Base-by-base conservation (phyloP, 352 stramenopile species). In the Phytophthora pistaciae region DNA sequence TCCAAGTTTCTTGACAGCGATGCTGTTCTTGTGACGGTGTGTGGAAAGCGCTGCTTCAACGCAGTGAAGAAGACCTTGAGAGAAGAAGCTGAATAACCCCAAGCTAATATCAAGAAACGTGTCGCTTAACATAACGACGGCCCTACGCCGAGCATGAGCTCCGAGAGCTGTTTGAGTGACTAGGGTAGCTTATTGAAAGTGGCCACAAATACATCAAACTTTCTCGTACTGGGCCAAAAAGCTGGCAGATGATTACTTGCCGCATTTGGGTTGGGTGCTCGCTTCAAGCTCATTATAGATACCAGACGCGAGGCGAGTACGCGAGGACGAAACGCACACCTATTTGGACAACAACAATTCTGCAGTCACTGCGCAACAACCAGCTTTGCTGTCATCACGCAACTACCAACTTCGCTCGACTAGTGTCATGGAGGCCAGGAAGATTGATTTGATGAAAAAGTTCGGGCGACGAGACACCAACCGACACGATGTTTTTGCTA, bases 401-500 rank as follows among this genome's bases (percentile, higher is more conserved):
- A 46, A 46, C 38, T n/a, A n/a, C 14, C 38, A 46, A 46, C 5
- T 46, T 46, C 14, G 14, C 38, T 46, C 13, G 8, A 6, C 38
- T 3, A 46, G 4, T 46, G 38, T 46, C 38, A 62, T 61, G 61
- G 38, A 56, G 27, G 1, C 38, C 4, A 13, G 61, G 1, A 68
- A 50, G 61, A 4, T 61, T 8, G 18, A 62, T 29, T 23, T 68
- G 3, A 10, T 31, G 16, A 11, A 18, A 9, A 46, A 50, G n/a
- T 61, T 31, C 20, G 50, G 60, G 8, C 3, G 40, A 6, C 36
- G 38, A 9, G 23, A 38, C 11, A 40, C 56, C n/a, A 25, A 52
- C 0, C 10, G 49, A 25, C 50, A 27, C 10, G 61, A 68, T 18
- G 61, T 68, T 11, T 56, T 68, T 61, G 3, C 25, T 5, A 48